Evolutionary conservation across 1,284 basidiomycete species (phyloP), one percentile per base, ranked within the genome.

Genomic region (Thelephora terrestris): DNA sequence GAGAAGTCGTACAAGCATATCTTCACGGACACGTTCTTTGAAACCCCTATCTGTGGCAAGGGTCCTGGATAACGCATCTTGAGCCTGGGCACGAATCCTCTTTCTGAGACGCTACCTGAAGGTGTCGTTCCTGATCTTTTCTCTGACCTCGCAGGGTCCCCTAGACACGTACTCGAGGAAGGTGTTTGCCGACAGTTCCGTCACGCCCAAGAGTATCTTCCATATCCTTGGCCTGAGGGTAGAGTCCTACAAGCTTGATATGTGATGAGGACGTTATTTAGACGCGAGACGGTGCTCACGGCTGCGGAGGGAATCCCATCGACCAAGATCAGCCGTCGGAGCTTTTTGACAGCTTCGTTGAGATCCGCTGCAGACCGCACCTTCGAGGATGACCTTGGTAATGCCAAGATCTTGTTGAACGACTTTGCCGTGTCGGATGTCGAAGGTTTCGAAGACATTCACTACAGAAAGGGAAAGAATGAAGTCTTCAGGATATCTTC

Each of bases 21-120:
- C 92, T 65, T 98, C 93, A 27, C 86, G 81, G 16, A 99, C 95
- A 47, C 88, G 82, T 59, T 91, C 88, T 65, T 95, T 94, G 72
- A 98, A 99, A 7, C 88, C 88, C 53, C 83, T 80, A 64, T 98
- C 95, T 1, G 94, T 98, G 2, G 94, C 92, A 20, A 99, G 69
- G 9, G 95, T 99, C 47, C 95, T 90, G 58, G 12, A 71, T 68
- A 27, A 62, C 64, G 21, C 25, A 5, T 25, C 37, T 7, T 46
- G 40, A 48, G 50, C 16, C 36, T 45, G 6, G 20, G 6, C 2
- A 39, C 35, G 24, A 12, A 21, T 32, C 29, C 7, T 32, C 29
- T 32, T 32, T n/a, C 2, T 7, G 25, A 14, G 39, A 42, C 25
- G 60, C 56, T 55, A 85, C 84, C 85, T 73, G 60, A 88, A 89